These are phyloP conservation scores for Prunus mira DNA, from an alignment of 306 rosid species.

Conservation along the genomic window DNA sequence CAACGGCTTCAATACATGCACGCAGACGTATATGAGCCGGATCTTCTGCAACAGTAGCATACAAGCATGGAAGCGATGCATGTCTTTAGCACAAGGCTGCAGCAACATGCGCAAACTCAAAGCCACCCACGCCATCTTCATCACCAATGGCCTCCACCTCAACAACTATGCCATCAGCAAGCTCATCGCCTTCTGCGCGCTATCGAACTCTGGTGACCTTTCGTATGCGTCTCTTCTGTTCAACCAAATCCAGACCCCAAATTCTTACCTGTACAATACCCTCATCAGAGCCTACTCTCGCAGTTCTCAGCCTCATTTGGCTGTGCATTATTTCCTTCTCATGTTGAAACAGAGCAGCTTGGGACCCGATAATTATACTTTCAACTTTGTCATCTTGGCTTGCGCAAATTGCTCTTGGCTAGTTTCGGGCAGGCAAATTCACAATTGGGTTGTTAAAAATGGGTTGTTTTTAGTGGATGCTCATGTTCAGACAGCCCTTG, in stretches of 20 bases:
- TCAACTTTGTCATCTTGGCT: slow-evolving; percentile 37
- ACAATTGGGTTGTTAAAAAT: slow-evolving; percentile 30
- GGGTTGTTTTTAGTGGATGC: slow-evolving; percentile 31
- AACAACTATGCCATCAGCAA: slow-evolving; percentile 42
- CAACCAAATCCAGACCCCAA: slow-evolving; percentile 23
- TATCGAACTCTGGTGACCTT: slow-evolving; percentile 30
- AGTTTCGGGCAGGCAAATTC: slow-evolving; percentile 25
- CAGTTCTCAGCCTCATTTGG: slow-evolving; percentile 25
- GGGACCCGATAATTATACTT: slow-evolving; percentile 28
- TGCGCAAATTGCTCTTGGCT: slow-evolving; percentile 26
- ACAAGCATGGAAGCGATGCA: slow-evolving; percentile 42
- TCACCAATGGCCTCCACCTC: slow-evolving; percentile 34
- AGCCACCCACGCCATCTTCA: slow-evolving; percentile 40
- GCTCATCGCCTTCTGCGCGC: slow-evolving; percentile 38
- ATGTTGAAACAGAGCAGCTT: slow-evolving; percentile 15
- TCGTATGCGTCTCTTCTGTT: slow-evolving; percentile 33
- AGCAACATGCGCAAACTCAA: slow-evolving; percentile 32
- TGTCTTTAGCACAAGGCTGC: slow-evolving; percentile 35
- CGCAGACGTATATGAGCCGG: neutral
- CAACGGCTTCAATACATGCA: no score
- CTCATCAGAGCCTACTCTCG: slow-evolving; percentile 33
- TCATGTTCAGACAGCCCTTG: slow-evolving; percentile 32
- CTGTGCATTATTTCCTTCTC: slow-evolving; percentile 26
- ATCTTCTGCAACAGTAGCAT: neutral
- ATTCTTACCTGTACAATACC: slow-evolving; percentile 33